phyloP scores from a whole-genome alignment of 805 yeast genomes.

The Kockiozyma suomiensis region DNA sequence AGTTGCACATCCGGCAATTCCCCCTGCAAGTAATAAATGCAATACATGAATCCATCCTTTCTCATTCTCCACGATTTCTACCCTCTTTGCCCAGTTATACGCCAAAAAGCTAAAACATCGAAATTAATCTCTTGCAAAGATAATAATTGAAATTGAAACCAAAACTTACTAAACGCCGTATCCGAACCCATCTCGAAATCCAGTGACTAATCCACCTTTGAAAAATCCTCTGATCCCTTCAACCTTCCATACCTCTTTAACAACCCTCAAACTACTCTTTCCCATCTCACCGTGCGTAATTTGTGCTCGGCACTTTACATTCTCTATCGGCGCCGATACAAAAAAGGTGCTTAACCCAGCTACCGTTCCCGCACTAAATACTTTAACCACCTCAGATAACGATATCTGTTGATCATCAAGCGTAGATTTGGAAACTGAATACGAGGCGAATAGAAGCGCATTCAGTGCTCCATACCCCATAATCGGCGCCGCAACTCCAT shows the following conservation, averaged over 20 bases:
- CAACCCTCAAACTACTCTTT: slow-evolving; percentile 28
- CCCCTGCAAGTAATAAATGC: slow-evolving; percentile 34
- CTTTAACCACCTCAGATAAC: slow-evolving; percentile 9
- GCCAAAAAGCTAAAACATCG: slow-evolving; percentile 34
- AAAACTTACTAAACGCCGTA: slow-evolving; percentile 37
- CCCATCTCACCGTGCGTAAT: slow-evolving; percentile 12
- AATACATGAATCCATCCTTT: neutral
- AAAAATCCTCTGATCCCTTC: slow-evolving; percentile 35
- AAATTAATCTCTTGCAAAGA: neutral
- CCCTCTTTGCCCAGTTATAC: slow-evolving; percentile 18
- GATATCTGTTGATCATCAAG: neutral
- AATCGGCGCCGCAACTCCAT: slow-evolving; percentile 38
- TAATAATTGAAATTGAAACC: neutral
- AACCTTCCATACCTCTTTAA: slow-evolving; percentile 14
- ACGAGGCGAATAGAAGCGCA: slow-evolving; percentile 29
- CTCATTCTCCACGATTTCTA: slow-evolving; percentile 7
- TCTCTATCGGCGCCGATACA: slow-evolving; percentile 36
- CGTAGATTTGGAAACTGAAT: slow-evolving; percentile 12
- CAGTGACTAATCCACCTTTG: slow-evolving; percentile 33
- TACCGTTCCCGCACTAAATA: slow-evolving; percentile 34
- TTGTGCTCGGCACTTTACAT: slow-evolving; percentile 36
- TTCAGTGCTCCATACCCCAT: slow-evolving; percentile 37
- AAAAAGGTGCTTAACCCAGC: slow-evolving; percentile 36
- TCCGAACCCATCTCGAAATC: slow-evolving; percentile 36
- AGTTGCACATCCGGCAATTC: slow-evolving; percentile 37